Conservation (phyloP, 176 grass and related monocot genomes). For the Alopecurus myosuroides region DNA sequence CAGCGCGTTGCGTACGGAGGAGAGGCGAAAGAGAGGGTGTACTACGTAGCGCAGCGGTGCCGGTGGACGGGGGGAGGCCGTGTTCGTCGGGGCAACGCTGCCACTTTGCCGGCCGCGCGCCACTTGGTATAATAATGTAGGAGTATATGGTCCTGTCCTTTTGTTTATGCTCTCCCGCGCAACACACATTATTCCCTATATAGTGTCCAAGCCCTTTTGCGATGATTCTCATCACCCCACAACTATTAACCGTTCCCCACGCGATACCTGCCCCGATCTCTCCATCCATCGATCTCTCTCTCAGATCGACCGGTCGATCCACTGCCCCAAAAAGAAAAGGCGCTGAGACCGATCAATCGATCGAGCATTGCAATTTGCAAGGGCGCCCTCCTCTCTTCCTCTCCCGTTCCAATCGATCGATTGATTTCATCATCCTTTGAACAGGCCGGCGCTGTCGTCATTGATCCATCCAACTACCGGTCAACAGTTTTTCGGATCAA, state of each 20-base stretch:
- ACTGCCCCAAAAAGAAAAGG: not conserved
- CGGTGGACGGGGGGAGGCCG: conserved; percentile 16
- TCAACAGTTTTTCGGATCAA: not conserved
- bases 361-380: too few relatives aligned
- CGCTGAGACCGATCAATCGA: not conserved
- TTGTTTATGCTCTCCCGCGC: not conserved
- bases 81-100: conserved; percentile 19
- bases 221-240: not conserved
- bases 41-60: not conserved
- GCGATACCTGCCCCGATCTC: conserved; percentile 7
- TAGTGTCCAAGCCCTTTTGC: not conserved
- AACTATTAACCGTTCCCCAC: conserved; percentile 19
- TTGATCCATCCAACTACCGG: not conserved
- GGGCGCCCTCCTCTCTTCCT: too few relatives aligned
- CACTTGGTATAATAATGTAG: not conserved
- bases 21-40: not conserved
- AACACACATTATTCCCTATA: not conserved
- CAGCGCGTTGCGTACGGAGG: conserved; percentile 15
- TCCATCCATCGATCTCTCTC: not conserved
- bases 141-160: too few relatives aligned
- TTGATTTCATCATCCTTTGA: not conserved
- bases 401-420: not conserved
- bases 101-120: conserved; percentile 21
- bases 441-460: too few relatives aligned
- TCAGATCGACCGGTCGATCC: not conserved